These are phyloP conservation scores for Sanghuangporus weigelae DNA, from an alignment of 1,284 basidiomycete species.

Conservation along the genomic window DNA sequence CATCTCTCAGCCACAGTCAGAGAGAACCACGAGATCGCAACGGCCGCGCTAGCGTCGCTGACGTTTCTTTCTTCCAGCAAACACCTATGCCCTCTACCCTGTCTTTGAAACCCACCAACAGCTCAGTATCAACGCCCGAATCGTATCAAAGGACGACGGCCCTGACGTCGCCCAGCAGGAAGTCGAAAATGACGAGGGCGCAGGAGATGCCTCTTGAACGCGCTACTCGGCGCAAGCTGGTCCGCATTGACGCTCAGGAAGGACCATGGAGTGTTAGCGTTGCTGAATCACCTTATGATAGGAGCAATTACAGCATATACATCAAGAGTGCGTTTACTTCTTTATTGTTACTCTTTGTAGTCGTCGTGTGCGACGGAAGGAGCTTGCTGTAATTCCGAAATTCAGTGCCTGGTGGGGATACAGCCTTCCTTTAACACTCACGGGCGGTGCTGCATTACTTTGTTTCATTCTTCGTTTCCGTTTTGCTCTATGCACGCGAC, in stretches of 20 bases:
- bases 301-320: conserved; percentile 59
- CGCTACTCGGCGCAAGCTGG: conserved; percentile 33
- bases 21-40: conserved; percentile 24
- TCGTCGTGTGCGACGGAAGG: not conserved
- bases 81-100: conserved; percentile 21
- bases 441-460: not conserved
- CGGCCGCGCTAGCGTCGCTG: conserved; percentile 30
- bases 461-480: not conserved
- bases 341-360: not conserved
- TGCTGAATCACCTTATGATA: conserved; percentile 60
- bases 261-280: conserved; percentile 73
- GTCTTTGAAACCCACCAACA: conserved; percentile 20
- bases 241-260: conserved; percentile 56
- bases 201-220: conserved; percentile 22
- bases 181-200: conserved; percentile 11
- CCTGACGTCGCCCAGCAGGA: conserved; percentile 28
- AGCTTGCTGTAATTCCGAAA: not conserved
- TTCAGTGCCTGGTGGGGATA: not conserved
- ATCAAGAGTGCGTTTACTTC: conserved; percentile 38
- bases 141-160: conserved; percentile 23
- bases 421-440: not conserved
- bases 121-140: conserved; percentile 31
- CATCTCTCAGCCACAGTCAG: conserved; percentile 24
- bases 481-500: not conserved
- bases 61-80: conserved; percentile 32